phyloP scores from a whole-genome alignment of 2,329 filamentous ascomycete genomes.

The Diaporthe sp. region DNA sequence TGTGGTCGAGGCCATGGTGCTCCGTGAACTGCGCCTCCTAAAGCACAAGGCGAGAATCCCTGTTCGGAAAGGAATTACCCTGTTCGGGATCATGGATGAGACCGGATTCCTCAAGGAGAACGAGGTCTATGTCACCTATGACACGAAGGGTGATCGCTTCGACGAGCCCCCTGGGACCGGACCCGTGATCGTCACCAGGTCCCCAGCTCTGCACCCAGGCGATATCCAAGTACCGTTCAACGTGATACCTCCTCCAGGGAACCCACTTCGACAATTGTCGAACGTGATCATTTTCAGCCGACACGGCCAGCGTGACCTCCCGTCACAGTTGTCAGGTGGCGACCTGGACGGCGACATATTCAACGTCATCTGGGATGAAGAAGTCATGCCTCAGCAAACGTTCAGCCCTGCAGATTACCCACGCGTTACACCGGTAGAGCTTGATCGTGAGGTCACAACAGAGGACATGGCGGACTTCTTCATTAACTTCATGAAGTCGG shows the following conservation, averaged over 20 bases:
- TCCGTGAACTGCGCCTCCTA: slow-evolving; percentile 79
- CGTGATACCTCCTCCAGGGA: slow-evolving; percentile 70
- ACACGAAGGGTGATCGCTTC: slow-evolving; percentile 49
- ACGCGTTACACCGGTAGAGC: slow-evolving; percentile 66
- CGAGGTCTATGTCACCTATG: slow-evolving; percentile 76
- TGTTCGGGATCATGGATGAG: slow-evolving; percentile 90
- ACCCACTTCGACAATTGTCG: slow-evolving; percentile 71
- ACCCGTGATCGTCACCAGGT: slow-evolving; percentile 78
- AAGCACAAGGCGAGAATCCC: slow-evolving; percentile 86
- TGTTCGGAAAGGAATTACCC: slow-evolving; percentile 77
- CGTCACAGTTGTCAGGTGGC: slow-evolving; percentile 83
- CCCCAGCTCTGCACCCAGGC: slow-evolving; percentile 84
- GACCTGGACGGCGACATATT: slow-evolving; percentile 89
- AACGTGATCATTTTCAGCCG: slow-evolving; percentile 88
- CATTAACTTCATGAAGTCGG: slow-evolving; percentile 80
- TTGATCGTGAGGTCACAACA: slow-evolving; percentile 71
- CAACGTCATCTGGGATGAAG: slow-evolving; percentile 80
- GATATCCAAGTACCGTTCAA: slow-evolving; percentile 79
- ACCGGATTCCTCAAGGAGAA: slow-evolving; percentile 76
- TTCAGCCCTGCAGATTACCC: slow-evolving; percentile 80
- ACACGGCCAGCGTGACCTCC: slow-evolving; percentile 78
- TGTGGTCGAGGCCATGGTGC: slow-evolving; percentile 77
- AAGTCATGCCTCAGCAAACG: slow-evolving; percentile 57
- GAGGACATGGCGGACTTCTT: slow-evolving; percentile 86
- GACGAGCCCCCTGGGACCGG: slow-evolving; percentile 50